Percentiles rank a stretch among this genome's conserved stretches.
Conservation (phyloP, 352 stramenopile genomes). For the Vaucheria bursata region DNA sequence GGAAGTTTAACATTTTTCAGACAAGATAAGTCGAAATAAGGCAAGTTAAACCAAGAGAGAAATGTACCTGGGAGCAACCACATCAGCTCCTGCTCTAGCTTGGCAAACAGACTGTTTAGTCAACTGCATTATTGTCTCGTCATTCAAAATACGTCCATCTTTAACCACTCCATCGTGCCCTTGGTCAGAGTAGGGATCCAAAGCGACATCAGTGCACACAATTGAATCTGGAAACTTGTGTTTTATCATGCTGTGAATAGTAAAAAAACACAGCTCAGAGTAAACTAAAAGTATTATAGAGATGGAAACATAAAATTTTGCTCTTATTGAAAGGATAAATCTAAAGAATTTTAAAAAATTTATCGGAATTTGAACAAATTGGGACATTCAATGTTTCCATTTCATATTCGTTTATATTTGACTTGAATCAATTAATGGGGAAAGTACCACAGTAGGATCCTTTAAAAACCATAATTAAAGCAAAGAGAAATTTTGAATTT, state of each 20-base stretch:
- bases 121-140: slow-evolving; percentile 87
- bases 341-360: no score
- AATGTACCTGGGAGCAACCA: slow-evolving; percentile 84
- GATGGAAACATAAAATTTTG: neutral
- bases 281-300: neutral
- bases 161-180: slow-evolving; percentile 84
- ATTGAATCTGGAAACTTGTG: slow-evolving; percentile 59
- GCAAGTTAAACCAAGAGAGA: no score
- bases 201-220: slow-evolving; percentile 71
- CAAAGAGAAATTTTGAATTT: no score
- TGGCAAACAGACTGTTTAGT: slow-evolving; percentile 67
- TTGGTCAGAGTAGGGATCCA: slow-evolving; percentile 80
- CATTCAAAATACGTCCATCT: slow-evolving; percentile 91
- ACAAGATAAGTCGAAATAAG: no score
- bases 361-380: no score
- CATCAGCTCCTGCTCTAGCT: slow-evolving; percentile 87
- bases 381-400: no score
- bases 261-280: neutral
- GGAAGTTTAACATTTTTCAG: no score
- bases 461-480: no score
- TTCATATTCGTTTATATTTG: no score
- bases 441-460: no score
- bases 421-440: no score
- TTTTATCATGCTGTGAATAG: slow-evolving; percentile 62
- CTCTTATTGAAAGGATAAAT: no score